Base-by-base conservation (phyloP, 805 yeast species). In the Allodekkera sacchari region DNA sequence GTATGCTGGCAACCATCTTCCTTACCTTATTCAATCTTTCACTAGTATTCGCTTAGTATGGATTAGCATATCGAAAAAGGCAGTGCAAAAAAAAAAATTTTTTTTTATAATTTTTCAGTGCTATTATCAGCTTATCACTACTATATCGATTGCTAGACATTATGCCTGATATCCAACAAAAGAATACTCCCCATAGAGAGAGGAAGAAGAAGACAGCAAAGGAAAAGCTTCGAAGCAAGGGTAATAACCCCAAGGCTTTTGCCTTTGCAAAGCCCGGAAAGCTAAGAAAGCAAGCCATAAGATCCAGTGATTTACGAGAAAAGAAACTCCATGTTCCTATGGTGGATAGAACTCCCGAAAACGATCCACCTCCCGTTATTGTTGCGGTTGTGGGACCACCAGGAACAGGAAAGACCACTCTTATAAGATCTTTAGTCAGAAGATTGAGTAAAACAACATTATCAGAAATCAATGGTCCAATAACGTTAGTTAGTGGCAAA, bases 371-470 rank as follows among this genome's bases (percentile, higher is more conserved):
- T 14, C 99, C 99, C 25, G 80, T 92, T 15, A 77, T 92, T 35
- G 85, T 92, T 16, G 96, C 96, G 0, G 95, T 92, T 6, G 96
- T 92, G 9, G 99, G 99, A 0, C 99, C 99, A 9, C 95, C 95
- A 7, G 99, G 99, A 11, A 92, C 97, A 0, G 99, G 99, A 42
- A 92, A 92, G 53, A 76, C 96, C 11, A 89, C 97, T 0, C 65
- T 92, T 48, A 84, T 92, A 48, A 80, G 85, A 53, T 85, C 96
- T 6, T 63, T 92, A 34, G 85, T 92, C 5, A 71, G 89, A 57
- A 64, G 96, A 53, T 70, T 84, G 56, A 76, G 97, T 5, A 92
- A 92, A 56, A 84, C 94, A 18, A 73, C 92, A 1, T 57, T 92
- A 27, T 66, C 74, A 21, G 97, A 92, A 44, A 73, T 92, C 33